Conservation (phyloP, 2,329 filamentous ascomycete species). For the Lecanicillium sp. region DNA sequence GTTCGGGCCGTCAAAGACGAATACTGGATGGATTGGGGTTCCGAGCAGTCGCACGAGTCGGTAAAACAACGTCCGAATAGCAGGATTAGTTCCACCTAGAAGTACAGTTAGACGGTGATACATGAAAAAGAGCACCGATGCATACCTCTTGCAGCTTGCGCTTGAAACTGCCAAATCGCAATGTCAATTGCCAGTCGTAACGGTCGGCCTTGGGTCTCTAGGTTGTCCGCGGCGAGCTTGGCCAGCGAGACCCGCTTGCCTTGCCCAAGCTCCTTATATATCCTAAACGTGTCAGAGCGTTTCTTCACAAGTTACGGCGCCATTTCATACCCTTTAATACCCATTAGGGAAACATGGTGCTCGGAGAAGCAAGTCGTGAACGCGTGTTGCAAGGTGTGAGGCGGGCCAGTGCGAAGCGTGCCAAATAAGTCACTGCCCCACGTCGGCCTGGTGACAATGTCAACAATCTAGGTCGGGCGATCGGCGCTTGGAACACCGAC, state of each 20-base stretch:
- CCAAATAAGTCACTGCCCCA: conserved; percentile 9
- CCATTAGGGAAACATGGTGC: conserved; percentile 35
- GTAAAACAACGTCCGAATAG: conserved; percentile 87
- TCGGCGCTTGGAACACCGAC: conserved; percentile 19
- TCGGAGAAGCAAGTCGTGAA: not conserved
- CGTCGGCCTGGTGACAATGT: conserved; percentile 21
- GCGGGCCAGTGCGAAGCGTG: conserved; percentile 3
- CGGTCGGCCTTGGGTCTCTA: conserved; percentile 62
- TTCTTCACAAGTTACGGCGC: accelerated
- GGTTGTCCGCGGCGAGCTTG: conserved; percentile 71
- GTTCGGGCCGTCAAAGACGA: conserved; percentile 82
- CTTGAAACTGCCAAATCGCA: conserved; percentile 96
- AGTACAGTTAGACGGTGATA: conserved; percentile 9
- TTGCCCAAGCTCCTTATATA: conserved; percentile 82
- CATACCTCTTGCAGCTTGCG: conserved; percentile 67
- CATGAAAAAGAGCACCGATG: not conserved
- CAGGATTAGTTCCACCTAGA: conserved; percentile 76
- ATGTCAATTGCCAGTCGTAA: conserved; percentile 87
- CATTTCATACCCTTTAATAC: conserved; percentile 56
- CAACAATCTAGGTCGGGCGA: conserved; percentile 14
- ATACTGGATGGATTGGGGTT: conserved; percentile 76
- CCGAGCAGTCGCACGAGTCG: conserved; percentile 71
- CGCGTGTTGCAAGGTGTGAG: too few relatives aligned
- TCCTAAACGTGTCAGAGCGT: conserved; percentile 41
- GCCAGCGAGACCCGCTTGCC: conserved; percentile 74